Percentiles rank a stretch among this genome's conserved stretches.
Conservation (phyloP, 2,329 filamentous ascomycete genomes). For the Plectosphaerella sp. region DNA sequence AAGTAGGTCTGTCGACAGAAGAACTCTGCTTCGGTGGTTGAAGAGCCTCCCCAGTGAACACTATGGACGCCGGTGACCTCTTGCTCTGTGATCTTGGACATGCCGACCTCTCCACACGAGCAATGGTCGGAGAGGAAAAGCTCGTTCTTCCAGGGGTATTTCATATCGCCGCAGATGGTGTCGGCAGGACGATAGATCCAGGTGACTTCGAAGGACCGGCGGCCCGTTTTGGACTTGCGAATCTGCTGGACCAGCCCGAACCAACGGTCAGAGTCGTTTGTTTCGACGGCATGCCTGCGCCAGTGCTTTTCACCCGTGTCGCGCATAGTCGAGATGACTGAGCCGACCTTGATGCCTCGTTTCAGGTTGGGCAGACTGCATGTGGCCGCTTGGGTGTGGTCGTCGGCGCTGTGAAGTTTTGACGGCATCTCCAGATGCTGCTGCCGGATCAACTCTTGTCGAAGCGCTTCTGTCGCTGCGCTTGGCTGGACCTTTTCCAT, state of each 20-base stretch:
- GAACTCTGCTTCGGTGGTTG: conserved; percentile 43
- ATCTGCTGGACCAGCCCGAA: conserved; percentile 65
- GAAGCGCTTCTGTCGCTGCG: conserved; percentile 19
- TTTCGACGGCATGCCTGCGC: conserved; percentile 42
- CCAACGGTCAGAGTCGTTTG: conserved; percentile 52
- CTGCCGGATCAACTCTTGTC: conserved; percentile 19
- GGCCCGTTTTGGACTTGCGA: conserved; percentile 26
- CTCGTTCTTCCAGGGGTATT: conserved; percentile 68
- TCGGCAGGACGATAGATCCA: conserved; percentile 73
- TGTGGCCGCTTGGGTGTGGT: conserved; percentile 4
- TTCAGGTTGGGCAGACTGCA: neutral
- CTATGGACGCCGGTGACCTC: conserved; percentile 54
- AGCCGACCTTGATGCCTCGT: neutral
- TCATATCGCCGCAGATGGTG: conserved; percentile 63
- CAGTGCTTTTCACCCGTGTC: conserved; percentile 49
- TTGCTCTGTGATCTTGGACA: conserved; percentile 40
- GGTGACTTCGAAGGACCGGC: conserved; percentile 53
- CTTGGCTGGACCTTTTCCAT: conserved; percentile 34
- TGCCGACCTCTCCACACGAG: conserved; percentile 49
- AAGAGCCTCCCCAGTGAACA: conserved; percentile 53
- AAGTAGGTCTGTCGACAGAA: conserved; percentile 71
- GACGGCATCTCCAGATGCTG: conserved; percentile 21
- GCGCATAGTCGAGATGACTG: conserved; percentile 38
- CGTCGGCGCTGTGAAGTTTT: conserved; percentile 14
- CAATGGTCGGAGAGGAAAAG: conserved; percentile 75